A percentile compares a stretch with the other conserved stretches of the same genome.
Evolutionary conservation across 2,329 filamentous ascomycete genomes (phyloP).

Genomic region (Nannizziopsis arthrosporioides): DNA sequence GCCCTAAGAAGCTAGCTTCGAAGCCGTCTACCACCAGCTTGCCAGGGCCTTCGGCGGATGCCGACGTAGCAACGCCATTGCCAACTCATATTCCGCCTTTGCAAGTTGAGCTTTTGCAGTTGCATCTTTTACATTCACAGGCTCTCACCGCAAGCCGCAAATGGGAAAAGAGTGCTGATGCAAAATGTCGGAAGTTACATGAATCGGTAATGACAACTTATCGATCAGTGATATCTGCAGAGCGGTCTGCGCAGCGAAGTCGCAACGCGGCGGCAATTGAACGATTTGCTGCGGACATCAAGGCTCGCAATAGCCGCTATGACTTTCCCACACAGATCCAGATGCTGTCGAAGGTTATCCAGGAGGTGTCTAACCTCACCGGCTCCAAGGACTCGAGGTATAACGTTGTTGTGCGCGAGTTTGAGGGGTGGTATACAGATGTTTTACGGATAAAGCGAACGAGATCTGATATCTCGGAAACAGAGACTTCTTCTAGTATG

Average conservation of each 20-base stretch:
- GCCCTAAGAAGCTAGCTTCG: constrained; percentile 28
- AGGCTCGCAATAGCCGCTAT: constrained; percentile 20
- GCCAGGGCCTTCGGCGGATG: constrained; percentile 12
- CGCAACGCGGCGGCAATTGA: constrained; percentile 28
- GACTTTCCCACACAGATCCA: constrained; percentile 30
- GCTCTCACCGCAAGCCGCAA: constrained; percentile 21
- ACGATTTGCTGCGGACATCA: constrained; percentile 25
- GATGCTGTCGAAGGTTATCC: constrained; percentile 29
- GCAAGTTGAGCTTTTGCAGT: constrained; percentile 35
- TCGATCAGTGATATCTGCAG: constrained; percentile 22
- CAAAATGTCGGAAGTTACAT: constrained; percentile 25
- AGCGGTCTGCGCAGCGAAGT: constrained; percentile 25
- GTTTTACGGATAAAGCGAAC: constrained; percentile 20
- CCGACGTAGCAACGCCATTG: constrained; percentile 20
- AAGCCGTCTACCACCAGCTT: constrained; percentile 17
- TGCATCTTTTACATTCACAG: constrained; percentile 30
- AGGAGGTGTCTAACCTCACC: constrained; percentile 28
- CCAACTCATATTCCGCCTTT: constrained; percentile 28
- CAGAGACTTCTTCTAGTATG: constrained; percentile 5
- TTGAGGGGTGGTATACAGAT: constrained; percentile 29
- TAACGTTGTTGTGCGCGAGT: constrained; percentile 21
- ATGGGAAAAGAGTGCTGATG: constrained; percentile 25
- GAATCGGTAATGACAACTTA: constrained; percentile 27
- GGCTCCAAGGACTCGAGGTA: constrained; percentile 22
- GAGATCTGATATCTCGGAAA: constrained; percentile 14